These are phyloP conservation scores for Solanum chilense DNA, from an alignment of 257 asterid genomes.

Conservation along the genomic window DNA sequence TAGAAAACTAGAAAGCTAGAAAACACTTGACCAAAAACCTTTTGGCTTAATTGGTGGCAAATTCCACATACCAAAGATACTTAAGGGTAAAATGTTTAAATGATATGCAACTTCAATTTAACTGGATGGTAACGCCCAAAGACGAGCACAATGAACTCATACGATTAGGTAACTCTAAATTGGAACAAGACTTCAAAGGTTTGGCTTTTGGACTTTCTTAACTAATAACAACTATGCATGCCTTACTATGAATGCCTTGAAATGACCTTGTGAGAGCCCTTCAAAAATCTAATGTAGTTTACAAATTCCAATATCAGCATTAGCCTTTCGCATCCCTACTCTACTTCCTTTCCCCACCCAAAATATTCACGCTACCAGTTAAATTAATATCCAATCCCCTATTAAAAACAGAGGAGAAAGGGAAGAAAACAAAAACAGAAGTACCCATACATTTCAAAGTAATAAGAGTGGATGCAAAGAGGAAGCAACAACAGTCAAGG, in stretches of 20 bases:
- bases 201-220: not conserved
- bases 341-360: not conserved
- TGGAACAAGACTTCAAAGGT: not conserved
- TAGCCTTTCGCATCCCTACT: not conserved
- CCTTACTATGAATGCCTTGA: not conserved
- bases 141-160: not conserved
- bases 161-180: not conserved
- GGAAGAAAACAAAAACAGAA: not conserved
- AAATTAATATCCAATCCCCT: not conserved
- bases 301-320: not conserved
- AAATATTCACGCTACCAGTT: not conserved
- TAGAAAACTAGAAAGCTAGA: not conserved
- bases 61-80: not conserved
- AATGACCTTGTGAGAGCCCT: not conserved
- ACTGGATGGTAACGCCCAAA: not conserved
- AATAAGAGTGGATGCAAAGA: not conserved
- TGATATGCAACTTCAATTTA: not conserved
- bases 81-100: not conserved
- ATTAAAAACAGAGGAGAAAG: not conserved
- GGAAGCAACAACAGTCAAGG: not conserved
- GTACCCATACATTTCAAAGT: not conserved
- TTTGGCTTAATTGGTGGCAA: not conserved
- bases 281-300: not conserved
- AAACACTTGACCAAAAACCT: not conserved
- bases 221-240: not conserved